These are phyloP conservation scores for Laguncularia racemosa DNA, from an alignment of 345 rosid genomes.

Conservation along the genomic window DNA sequence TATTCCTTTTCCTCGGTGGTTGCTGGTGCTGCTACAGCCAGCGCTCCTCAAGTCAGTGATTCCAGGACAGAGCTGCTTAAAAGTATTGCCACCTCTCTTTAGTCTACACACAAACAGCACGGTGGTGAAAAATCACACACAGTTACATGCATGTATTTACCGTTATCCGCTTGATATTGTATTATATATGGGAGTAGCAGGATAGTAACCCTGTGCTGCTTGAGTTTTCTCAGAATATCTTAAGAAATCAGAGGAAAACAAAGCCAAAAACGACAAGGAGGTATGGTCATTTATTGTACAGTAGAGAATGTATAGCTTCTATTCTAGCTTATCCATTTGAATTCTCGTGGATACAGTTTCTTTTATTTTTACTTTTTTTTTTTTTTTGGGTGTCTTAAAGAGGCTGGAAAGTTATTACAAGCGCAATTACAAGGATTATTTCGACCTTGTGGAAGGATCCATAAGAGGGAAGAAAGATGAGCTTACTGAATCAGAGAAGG, in stretches of 20 bases:
- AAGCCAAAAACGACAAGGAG: slow-evolving; percentile 81
- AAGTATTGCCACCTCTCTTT: slow-evolving; percentile 26
- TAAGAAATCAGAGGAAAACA: slow-evolving; percentile 85
- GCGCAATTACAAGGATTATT: slow-evolving; percentile 85
- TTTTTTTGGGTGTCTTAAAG: slow-evolving; percentile 16
- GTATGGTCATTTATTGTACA: slow-evolving; percentile 26
- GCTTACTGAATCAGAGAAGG: slow-evolving; percentile 63
- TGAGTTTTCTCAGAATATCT: slow-evolving; percentile 40
- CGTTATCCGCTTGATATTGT: no score
- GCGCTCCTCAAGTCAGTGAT: slow-evolving; percentile 25
- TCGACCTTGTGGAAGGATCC: slow-evolving; percentile 69
- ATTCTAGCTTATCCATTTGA: no score
- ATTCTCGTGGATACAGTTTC: no score
- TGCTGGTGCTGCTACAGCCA: slow-evolving; percentile 23
- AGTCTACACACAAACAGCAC: background rate
- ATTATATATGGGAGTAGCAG: no score
- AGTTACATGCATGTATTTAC: no score
- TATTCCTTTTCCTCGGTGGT: slow-evolving; percentile 44
- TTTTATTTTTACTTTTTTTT: no score
- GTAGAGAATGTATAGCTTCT: no score
- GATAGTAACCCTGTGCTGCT: background rate
- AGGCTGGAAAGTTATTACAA: slow-evolving; percentile 76
- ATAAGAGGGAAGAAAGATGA: slow-evolving; percentile 46
- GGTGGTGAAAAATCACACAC: no score
- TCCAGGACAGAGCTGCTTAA: slow-evolving; percentile 57